Conservation (phyloP, 768 basidiomycete species). For the Suillus tomentosus region DNA sequence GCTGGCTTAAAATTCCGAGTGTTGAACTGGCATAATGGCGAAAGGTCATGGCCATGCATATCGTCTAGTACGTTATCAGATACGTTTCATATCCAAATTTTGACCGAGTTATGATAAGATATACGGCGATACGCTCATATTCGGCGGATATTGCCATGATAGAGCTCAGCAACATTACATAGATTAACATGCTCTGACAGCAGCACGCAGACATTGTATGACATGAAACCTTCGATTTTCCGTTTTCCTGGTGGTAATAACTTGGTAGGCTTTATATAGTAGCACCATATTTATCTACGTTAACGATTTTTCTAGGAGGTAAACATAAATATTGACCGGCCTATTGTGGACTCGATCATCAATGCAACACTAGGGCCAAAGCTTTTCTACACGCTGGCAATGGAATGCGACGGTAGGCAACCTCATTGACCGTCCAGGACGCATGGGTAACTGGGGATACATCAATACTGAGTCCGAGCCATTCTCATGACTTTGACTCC, state of each 20-base stretch:
- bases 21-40: neutral
- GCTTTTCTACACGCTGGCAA: slow-evolving; percentile 55
- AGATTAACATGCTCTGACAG: neutral
- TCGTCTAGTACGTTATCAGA: neutral
- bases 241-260: slow-evolving; percentile 73
- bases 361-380: slow-evolving; percentile 47
- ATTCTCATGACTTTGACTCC: neutral
- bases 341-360: slow-evolving; percentile 12
- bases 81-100: neutral
- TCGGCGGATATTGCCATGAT: neutral
- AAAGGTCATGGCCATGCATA: too few relatives aligned
- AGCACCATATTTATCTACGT: slow-evolving; percentile 11
- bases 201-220: slow-evolving; percentile 46
- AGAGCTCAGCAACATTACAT: too few relatives aligned
- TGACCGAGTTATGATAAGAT: neutral
- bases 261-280: slow-evolving; percentile 40
- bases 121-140: neutral
- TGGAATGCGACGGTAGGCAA: slow-evolving; percentile 69
- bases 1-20: neutral
- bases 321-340: slow-evolving; percentile 7
- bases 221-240: slow-evolving; percentile 61
- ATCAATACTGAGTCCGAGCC: slow-evolving; percentile 55
- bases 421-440: slow-evolving; percentile 56
- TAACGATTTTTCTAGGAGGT: slow-evolving; percentile 44
- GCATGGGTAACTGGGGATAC: slow-evolving; percentile 65